phyloP scores from a whole-genome alignment of 192 early-diverging fungal genomes.

The Hyaloraphidium curvatum region DNA sequence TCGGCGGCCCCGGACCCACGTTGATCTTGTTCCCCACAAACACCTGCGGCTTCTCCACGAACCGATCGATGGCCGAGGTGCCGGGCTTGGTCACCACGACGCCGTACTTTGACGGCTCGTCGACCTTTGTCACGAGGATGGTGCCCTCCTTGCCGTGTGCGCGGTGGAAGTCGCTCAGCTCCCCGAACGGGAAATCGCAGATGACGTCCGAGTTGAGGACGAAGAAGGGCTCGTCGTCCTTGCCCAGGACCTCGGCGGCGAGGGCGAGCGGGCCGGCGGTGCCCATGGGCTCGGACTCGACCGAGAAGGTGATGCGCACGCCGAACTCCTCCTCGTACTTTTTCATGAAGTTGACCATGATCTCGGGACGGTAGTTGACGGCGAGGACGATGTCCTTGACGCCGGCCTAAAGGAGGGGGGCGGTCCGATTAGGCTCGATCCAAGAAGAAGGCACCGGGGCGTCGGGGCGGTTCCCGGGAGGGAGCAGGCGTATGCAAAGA shows the following conservation, averaged over 20 bases:
- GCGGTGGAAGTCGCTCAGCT: slow-evolving; percentile 74
- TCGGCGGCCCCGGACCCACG: too few relatives aligned
- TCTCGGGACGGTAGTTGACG: slow-evolving; percentile 97
- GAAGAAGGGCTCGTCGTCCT: slow-evolving; percentile 88
- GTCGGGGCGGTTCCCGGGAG: too few relatives aligned
- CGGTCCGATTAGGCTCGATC: background rate
- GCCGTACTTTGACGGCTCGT: slow-evolving; percentile 98
- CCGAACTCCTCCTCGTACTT: slow-evolving; percentile 82
- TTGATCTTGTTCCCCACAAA: slow-evolving; percentile 98
- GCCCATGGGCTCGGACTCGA: slow-evolving; percentile 91
- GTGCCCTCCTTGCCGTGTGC: slow-evolving; percentile 88
- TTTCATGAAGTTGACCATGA: slow-evolving; percentile 84
- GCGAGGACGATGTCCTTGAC: slow-evolving; percentile 95
- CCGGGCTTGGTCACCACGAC: slow-evolving; percentile 74
- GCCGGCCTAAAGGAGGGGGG: slow-evolving; percentile 50
- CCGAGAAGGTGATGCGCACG: slow-evolving; percentile 87
- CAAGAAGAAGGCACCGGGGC: background rate
- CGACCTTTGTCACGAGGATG: slow-evolving; percentile 87
- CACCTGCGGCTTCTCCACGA: slow-evolving; percentile 93
- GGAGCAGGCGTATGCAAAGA: too few relatives aligned
- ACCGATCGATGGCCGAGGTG: slow-evolving; percentile 63
- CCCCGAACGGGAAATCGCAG: slow-evolving; percentile 92
- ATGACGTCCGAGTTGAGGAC: slow-evolving; percentile 98
- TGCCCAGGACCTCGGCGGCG: slow-evolving; percentile 69
- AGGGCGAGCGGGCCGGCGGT: slow-evolving; percentile 90